These are phyloP conservation scores for Amaranthus hypochondriacus DNA, from an alignment of 148 eudicot species.

Conservation along the genomic window DNA sequence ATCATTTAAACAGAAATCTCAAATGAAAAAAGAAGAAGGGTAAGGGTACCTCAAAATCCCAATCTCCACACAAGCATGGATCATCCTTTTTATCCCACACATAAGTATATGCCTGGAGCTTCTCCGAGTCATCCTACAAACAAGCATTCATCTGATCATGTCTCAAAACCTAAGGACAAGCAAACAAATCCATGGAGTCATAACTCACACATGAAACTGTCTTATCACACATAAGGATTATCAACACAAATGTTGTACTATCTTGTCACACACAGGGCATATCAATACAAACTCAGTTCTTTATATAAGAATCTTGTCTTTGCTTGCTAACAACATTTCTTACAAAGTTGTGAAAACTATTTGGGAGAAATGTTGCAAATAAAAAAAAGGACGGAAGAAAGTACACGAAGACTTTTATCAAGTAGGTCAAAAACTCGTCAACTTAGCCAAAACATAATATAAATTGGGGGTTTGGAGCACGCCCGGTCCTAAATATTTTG, in stretches of 20 bases:
- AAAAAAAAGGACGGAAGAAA: too few species aligned
- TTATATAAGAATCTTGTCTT: too few species aligned
- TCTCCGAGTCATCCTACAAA: conserved; percentile 56
- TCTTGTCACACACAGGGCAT: not conserved
- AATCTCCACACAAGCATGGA: conserved; percentile 67
- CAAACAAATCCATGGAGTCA: not conserved
- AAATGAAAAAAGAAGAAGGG: not conserved
- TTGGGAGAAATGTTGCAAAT: too few species aligned
- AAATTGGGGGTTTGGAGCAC: too few species aligned
- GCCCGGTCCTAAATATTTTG: too few species aligned
- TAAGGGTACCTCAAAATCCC: conserved; percentile 73
- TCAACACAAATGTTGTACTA: not conserved
- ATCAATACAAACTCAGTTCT: not conserved
- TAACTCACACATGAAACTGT: not conserved
- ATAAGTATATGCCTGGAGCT: conserved; percentile 52
- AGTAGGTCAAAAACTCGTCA: too few species aligned
- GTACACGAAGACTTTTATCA: too few species aligned
- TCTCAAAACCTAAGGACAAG: not conserved
- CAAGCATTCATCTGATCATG: not conserved
- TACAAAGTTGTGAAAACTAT: too few species aligned
- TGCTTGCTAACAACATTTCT: too few species aligned
- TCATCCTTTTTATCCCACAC: conserved; percentile 70
- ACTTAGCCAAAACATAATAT: too few species aligned
- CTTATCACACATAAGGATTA: not conserved
- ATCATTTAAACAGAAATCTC: not conserved